These are phyloP conservation scores for Apium graveolens DNA, from an alignment of 129 eudicot genomes.

Conservation along the genomic window DNA sequence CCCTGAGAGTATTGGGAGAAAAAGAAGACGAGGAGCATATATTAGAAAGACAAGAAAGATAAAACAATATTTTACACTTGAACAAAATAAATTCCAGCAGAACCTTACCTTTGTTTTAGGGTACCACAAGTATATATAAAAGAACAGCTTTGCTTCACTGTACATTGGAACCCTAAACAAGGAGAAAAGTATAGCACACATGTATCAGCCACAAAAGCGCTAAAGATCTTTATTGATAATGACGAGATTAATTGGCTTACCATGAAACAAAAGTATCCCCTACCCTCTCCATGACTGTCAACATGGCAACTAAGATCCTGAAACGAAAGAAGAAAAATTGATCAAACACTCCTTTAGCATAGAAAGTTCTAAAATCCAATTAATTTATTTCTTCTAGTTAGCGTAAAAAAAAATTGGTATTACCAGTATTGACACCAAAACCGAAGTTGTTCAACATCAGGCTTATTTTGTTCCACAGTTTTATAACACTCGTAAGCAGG, in stretches of 20 bases:
- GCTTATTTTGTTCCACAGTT: slow-evolving; percentile 73
- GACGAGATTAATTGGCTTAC: slow-evolving; percentile 37
- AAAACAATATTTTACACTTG: not conserved
- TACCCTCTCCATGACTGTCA: no score
- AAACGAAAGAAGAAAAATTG: no score
- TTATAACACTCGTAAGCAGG: slow-evolving; percentile 94
- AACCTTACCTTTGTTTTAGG: no score
- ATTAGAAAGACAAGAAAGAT: not conserved
- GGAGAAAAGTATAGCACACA: not conserved
- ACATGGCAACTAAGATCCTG: no score
- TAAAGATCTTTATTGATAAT: not conserved
- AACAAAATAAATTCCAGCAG: no score
- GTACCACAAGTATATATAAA: no score
- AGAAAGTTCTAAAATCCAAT: not conserved
- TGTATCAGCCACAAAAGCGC: not conserved
- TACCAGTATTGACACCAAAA: slow-evolving; percentile 99
- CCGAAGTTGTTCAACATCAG: slow-evolving; percentile 77
- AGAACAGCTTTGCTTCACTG: no score
- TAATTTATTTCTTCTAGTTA: not conserved
- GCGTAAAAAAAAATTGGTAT: not conserved
- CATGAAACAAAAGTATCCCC: no score
- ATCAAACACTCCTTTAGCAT: not conserved
- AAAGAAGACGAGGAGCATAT: not conserved
- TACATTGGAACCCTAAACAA: slow-evolving; percentile 71
- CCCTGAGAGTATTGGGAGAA: slow-evolving; percentile 45